Conservation (phyloP, 2,329 filamentous ascomycete species). For the Cryphonectria nitschkei region DNA sequence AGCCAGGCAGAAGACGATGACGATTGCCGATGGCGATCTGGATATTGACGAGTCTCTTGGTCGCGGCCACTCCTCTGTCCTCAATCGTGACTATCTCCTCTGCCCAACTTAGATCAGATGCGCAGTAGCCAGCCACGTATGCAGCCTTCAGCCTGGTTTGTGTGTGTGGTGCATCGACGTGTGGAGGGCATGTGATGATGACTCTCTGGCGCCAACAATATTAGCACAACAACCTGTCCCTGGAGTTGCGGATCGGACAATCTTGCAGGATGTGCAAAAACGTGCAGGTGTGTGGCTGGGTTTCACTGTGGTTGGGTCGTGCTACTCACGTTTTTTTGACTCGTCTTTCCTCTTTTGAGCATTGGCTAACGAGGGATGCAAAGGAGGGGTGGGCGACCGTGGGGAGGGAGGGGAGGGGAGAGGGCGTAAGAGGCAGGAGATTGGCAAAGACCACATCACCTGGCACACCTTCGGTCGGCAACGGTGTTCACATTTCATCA, state of each 20-base stretch:
- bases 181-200: not conserved
- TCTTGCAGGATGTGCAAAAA: not conserved
- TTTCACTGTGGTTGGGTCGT: not conserved
- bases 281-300: not conserved
- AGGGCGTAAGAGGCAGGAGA: conserved; percentile 1
- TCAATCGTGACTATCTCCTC: not conserved
- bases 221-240: not conserved
- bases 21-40: not conserved
- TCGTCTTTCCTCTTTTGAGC: not conserved
- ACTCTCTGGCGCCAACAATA: not conserved
- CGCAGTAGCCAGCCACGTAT: not conserved
- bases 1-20: not conserved
- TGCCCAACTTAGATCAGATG: not conserved
- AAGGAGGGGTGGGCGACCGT: not conserved
- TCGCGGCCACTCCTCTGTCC: not conserved
- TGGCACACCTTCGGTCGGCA: not conserved
- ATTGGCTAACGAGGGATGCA: not conserved
- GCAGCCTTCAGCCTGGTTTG: conserved; percentile 5
- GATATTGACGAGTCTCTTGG: not conserved
- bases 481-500: not conserved
- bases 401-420: not conserved
- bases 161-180: conserved; percentile 8
- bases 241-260: not conserved
- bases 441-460: not conserved
- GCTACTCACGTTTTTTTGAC: not conserved